Conservation (phyloP, 805 yeast genomes). For the Pichia eremophila region DNA sequence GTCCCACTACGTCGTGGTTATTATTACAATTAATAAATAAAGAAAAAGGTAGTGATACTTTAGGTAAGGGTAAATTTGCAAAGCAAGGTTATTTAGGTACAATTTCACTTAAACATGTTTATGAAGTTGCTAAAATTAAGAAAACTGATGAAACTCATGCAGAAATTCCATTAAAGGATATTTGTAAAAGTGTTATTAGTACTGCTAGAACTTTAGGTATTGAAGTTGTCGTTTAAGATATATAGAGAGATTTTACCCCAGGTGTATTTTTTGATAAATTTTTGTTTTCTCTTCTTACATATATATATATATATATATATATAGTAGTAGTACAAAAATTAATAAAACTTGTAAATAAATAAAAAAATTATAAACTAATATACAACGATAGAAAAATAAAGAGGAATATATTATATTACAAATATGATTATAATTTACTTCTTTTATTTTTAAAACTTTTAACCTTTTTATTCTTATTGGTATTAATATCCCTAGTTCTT, state of each 20-base stretch:
- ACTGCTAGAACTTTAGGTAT: conserved; percentile 90
- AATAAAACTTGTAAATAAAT: too few species aligned
- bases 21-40: conserved; percentile 73
- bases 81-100: conserved; percentile 24
- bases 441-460: not conserved
- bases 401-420: too few species aligned
- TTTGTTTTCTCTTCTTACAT: too few species aligned
- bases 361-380: too few species aligned
- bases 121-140: conserved; percentile 91
- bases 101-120: conserved; percentile 74
- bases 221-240: conserved; percentile 46
- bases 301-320: too few species aligned
- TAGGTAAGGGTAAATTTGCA: conserved; percentile 54
- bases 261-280: too few species aligned
- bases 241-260: too few species aligned
- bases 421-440: not conserved
- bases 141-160: conserved; percentile 76
- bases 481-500: not conserved
- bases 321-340: too few species aligned
- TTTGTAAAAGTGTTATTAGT: conserved; percentile 74
- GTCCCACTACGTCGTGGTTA: conserved; percentile 88
- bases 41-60: conserved; percentile 66
- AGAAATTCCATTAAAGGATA: conserved; percentile 57
- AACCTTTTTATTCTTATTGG: not conserved
- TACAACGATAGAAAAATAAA: too few species aligned